A percentile compares a stretch with the other conserved stretches of the same genome.
These are phyloP conservation scores for Eustoma russellianum DNA, from an alignment of 257 asterid species.

Conservation along the genomic window DNA sequence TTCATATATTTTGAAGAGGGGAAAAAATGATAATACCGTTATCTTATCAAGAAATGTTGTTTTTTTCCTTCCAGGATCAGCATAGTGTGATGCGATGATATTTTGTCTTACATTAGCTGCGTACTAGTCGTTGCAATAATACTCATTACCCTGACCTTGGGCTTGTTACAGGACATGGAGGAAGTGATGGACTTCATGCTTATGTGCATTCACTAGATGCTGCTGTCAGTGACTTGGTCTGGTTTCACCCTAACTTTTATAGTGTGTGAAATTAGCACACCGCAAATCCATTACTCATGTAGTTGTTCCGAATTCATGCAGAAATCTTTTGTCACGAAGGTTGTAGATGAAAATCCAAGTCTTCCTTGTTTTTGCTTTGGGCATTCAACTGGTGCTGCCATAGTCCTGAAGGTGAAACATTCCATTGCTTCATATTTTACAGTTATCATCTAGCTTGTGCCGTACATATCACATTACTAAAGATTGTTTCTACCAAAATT, in stretches of 20 bases:
- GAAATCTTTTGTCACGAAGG: conserved; percentile 57
- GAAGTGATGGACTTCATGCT: conserved; percentile 92
- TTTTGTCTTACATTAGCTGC: too few species aligned
- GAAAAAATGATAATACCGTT: too few species aligned
- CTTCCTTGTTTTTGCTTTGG: conserved; percentile 85
- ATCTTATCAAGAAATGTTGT: too few species aligned
- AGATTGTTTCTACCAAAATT: conserved; percentile 4
- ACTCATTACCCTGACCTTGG: background rate
- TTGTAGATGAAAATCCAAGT: conserved; percentile 52
- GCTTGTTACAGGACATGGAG: conserved; percentile 71
- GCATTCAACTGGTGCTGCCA: conserved; percentile 94
- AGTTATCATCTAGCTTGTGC: background rate
- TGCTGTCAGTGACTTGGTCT: conserved; percentile 70
- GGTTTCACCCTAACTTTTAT: background rate
- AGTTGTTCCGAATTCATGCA: conserved; percentile 8
- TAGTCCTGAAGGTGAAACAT: conserved; percentile 58
- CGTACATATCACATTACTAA: background rate
- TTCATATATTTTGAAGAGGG: too few species aligned
- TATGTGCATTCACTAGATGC: conserved; percentile 75
- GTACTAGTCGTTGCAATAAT: too few species aligned
- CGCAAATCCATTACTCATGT: conserved; percentile 3
- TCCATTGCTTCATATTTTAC: background rate
- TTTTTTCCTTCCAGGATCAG: too few species aligned
- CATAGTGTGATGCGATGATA: too few species aligned
- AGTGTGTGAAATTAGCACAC: background rate